Conservation (phyloP, 345 rosid genomes). For the Diplotaxis tenuifolia region DNA sequence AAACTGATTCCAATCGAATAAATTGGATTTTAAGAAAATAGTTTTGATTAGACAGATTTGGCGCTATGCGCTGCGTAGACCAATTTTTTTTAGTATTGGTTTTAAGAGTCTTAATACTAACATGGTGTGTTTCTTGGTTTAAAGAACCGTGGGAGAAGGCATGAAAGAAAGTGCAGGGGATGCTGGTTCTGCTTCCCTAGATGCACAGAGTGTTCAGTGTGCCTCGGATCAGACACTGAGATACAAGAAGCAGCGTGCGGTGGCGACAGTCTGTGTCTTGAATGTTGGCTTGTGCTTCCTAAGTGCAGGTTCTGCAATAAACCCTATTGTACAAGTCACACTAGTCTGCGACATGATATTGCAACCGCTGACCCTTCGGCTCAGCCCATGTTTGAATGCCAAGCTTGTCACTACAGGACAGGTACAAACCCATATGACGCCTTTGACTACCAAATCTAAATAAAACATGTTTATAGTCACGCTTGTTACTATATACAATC, state of each 20-base stretch:
- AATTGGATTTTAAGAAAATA: no score
- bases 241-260: conserved; percentile 54
- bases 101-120: background rate
- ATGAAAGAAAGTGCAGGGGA: conserved; percentile 47
- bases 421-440: conserved; percentile 10
- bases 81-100: no score
- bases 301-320: conserved; percentile 72
- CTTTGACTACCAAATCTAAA: conserved; percentile 23
- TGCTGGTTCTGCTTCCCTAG: conserved; percentile 61
- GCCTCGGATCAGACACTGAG: conserved; percentile 42
- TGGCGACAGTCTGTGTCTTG: conserved; percentile 48
- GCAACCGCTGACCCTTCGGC: background rate
- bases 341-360: conserved; percentile 13
- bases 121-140: background rate
- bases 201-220: conserved; percentile 65
- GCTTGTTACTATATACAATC: conserved; percentile 39
- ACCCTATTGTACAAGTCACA: conserved; percentile 61
- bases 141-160: conserved; percentile 22
- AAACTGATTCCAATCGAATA: no score
- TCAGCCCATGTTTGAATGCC: conserved; percentile 52
- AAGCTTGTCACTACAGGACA: conserved; percentile 46
- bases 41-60: no score
- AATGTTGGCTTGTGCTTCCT: conserved; percentile 71
- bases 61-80: no score
- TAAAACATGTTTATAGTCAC: conserved; percentile 30